Evolutionary conservation across 1,139 yeast genomes (phyloP).

Genomic region (Candida tropicalis): DNA sequence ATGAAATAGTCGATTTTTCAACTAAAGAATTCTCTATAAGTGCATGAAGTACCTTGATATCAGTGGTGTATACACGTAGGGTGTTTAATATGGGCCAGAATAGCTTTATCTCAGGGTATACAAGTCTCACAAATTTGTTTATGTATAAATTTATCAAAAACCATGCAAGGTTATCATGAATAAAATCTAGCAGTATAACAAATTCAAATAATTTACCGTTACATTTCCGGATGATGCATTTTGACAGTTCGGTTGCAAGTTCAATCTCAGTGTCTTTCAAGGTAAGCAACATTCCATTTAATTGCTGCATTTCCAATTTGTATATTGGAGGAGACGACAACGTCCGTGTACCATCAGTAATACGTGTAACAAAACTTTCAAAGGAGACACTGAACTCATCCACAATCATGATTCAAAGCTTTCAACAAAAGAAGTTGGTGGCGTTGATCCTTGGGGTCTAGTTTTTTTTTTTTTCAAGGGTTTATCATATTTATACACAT

Average conservation of each 20-base stretch:
- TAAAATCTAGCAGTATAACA: neutral
- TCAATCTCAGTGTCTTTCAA: neutral
- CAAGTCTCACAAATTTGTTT: constrained; percentile 6
- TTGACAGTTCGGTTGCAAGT: neutral
- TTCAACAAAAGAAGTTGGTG: neutral
- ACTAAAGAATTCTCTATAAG: constrained; percentile 9
- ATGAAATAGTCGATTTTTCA: constrained; percentile 5
- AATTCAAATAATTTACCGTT: constrained; percentile 1
- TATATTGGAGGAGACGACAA: neutral
- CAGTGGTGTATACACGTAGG: constrained; percentile 4
- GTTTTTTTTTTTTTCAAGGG: neutral
- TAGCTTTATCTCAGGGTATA: constrained; percentile 8
- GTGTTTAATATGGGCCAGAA: constrained; percentile 12
- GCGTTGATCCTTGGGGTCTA: neutral
- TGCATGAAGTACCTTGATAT: constrained; percentile 4
- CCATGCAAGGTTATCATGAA: constrained; percentile 11
- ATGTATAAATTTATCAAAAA: constrained; percentile 10
- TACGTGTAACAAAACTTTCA: neutral
- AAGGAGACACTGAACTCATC: constrained; percentile 1
- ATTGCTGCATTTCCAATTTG: constrained; percentile 2
- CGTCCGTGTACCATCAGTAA: neutral
- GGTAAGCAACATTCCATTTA: constrained; percentile 1
- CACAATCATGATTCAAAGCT: neutral
- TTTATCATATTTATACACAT: neutral
- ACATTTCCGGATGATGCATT: neutral